Conservation (phyloP, 108 stramenopile genomes). For the Tribonema minus region DNA sequence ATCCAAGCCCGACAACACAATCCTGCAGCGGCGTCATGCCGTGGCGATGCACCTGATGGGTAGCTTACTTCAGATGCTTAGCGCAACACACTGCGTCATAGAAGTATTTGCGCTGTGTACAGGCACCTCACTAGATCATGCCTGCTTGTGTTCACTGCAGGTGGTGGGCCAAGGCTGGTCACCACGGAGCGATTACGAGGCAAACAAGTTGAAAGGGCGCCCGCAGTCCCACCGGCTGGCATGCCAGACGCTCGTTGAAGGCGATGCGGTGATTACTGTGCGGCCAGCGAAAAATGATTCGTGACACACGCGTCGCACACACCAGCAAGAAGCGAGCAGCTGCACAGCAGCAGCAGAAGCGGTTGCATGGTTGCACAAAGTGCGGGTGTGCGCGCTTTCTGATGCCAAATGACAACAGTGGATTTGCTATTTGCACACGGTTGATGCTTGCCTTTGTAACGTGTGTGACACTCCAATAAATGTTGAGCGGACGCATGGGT, state of each 20-base stretch:
- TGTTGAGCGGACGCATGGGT: background rate
- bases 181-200: background rate
- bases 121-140: background rate
- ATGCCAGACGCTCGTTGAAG: constrained; percentile 30
- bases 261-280: constrained; percentile 1
- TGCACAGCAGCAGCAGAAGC: background rate
- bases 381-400: too few species aligned
- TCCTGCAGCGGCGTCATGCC: background rate
- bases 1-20: too few species aligned
- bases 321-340: background rate
- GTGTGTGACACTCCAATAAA: background rate
- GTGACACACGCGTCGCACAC: background rate
- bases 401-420: too few species aligned
- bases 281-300: background rate
- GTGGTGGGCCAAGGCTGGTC: background rate
- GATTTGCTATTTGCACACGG: background rate
- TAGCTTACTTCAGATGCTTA: background rate
- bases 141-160: background rate
- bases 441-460: background rate
- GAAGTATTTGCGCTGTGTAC: background rate
- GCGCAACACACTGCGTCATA: background rate
- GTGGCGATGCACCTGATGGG: too few species aligned
- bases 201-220: background rate
- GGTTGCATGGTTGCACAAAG: too few species aligned
- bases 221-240: constrained; percentile 29